Base-by-base conservation (phyloP, 2,329 filamentous ascomycete species). In the Talaromyces rugulosus region DNA sequence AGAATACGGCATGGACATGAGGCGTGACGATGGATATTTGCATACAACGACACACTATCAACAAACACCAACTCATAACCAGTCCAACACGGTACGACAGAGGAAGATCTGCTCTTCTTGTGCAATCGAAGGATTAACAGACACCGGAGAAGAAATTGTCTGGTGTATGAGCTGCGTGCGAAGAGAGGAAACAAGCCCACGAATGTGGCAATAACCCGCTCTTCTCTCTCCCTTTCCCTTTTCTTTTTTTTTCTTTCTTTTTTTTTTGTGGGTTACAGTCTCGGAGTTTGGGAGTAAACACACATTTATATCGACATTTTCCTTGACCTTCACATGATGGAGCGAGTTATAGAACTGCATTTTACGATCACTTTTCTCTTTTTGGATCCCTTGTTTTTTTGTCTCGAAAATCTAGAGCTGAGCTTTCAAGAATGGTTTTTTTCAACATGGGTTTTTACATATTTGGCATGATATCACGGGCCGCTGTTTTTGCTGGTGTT, bases 31-130 rank as follows among this genome's bases (percentile, higher is more conserved):
- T 18, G 59, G 44, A 16, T 53, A 61, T 52, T 40, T 50, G 2
- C 54, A 65, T 6, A 56, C 60, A 27, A 55, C 18, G 4, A 27
- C 44, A 57, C n/a, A 55, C 16, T 51, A 18, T 53, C 52, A 44
- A 30, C 3, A 50, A 4, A 23, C 11, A 56, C 23, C 44, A 27
- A 23, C 44, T 18, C 44, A 47, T 27, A 23, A 27, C 5, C 44
- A 47, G 28, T 23, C 27, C 40, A 31, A 59, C n/a, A 52, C 62
- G n/a, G 30, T 18, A 14, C 40, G 34, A 2, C 61, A 66, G 12
- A 65, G 75, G 44, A 78, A 72, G 58, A 69, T 78, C 40, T 78
- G 76, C 47, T 78, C 76, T 1, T 66, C 68, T 47, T 78, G 75
- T 67, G 74, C 76, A 6, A 71, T 78, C 12, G 76, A 78, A 62